Conservation (phyloP, 2,329 filamentous ascomycete species). For the Trichoderma oligosporum region DNA sequence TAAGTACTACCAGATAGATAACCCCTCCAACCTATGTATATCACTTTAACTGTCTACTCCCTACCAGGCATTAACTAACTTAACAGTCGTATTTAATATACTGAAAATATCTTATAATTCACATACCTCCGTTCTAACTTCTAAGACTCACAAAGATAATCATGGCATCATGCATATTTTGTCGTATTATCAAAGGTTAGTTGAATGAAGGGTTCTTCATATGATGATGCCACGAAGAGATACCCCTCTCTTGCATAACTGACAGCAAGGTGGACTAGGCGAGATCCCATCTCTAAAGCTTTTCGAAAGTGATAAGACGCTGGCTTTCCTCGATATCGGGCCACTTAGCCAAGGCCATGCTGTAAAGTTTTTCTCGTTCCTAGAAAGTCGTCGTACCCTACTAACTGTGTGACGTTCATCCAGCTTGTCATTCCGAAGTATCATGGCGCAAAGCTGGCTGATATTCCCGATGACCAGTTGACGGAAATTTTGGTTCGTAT, state of each 20-base stretch:
- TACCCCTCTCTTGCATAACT: background rate
- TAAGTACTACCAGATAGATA: no score
- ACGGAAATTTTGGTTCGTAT: slow-evolving; percentile 69
- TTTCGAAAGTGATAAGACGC: slow-evolving; percentile 86
- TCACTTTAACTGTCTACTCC: no score
- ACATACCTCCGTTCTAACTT: background rate
- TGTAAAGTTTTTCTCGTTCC: slow-evolving; percentile 45
- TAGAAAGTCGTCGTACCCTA: background rate
- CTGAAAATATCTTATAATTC: background rate
- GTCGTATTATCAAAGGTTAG: slow-evolving; percentile 91
- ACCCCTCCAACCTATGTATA: no score
- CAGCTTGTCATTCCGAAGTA: slow-evolving; percentile 95
- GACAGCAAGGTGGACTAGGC: slow-evolving; percentile 48
- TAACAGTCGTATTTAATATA: no score
- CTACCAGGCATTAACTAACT: background rate
- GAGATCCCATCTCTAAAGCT: slow-evolving; percentile 97
- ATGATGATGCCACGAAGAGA: background rate
- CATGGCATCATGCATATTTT: slow-evolving; percentile 75
- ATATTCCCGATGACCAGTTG: slow-evolving; percentile 88
- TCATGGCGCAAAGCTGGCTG: slow-evolving; percentile 85
- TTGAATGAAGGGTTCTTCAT: background rate
- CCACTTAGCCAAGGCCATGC: slow-evolving; percentile 85
- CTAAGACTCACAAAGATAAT: background rate
- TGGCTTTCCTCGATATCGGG: slow-evolving; percentile 95
- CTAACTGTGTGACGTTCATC: background rate